Base-by-base conservation (phyloP, 768 basidiomycete genomes). In the Pisolithus microcarpus region DNA sequence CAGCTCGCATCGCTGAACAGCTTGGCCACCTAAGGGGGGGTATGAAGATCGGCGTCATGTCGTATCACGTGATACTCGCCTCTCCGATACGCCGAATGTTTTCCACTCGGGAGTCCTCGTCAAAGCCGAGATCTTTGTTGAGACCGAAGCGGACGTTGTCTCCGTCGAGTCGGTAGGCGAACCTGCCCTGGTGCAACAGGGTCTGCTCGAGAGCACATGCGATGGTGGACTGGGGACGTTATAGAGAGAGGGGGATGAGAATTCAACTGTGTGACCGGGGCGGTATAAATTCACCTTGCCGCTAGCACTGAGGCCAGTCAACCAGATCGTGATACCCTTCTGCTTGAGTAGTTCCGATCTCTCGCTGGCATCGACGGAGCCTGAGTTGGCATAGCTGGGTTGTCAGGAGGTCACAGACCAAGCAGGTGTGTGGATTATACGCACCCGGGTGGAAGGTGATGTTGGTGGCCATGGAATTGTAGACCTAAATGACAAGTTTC, bases 21-120 rank as follows among this genome's bases (percentile, higher is more conserved):
- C 66, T 91, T 93, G 43, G 96, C 85, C 45, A 99, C 94, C 92
- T 95, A 61, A 46, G 6, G 15, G 18, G 42, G 40, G 48, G 57
- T 47, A 34, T 34, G 34, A 34, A 13, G 34, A 4, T 34, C 11
- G 26, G 26, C 26, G 9, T 52, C 16, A 43, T 7, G 40, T 26
- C 11, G 10, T 7, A 7, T 26, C 39, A 44, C 30, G n/a, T 10
- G 9, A 18, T 10, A 52, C 74, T 49, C 58, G 90, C 92, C 83
- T 99, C 95, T 58, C 93, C 91, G 54, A 98, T 96, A 51, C 96
- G 78, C 47, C 96, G 85, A 63, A 99, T 98, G 70, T 99, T 94
- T 70, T 96, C 91, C 56, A 87, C 88, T 50, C 93, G 79, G 45
- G 93, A 93, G 62, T 80, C 83, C 62, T 93, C 91, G 58, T 91